Conservation (phyloP, 139 green algal genomes). For the Chloropicon primus region DNA sequence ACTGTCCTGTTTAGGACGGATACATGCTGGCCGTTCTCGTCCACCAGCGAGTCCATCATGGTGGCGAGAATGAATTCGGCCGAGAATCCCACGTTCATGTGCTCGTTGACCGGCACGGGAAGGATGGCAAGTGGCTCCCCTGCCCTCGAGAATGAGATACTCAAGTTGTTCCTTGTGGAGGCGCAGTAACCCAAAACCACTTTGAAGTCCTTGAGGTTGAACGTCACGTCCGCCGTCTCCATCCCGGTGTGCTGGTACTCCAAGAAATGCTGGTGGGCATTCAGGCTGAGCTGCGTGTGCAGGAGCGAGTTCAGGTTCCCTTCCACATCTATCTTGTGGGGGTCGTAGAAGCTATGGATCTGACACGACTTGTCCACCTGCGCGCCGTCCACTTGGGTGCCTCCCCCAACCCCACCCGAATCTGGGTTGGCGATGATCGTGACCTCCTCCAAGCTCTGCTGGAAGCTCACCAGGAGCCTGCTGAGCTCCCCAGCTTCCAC, state of each 20-base stretch:
- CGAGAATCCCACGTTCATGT: not conserved
- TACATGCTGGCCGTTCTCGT: not conserved
- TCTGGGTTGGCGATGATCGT: conserved; percentile 43
- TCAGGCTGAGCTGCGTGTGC: conserved; percentile 39
- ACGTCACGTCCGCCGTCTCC: conserved; percentile 36
- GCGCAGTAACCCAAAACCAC: not conserved
- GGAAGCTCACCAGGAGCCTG: conserved; percentile 53
- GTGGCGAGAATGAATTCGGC: not conserved
- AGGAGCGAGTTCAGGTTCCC: conserved; percentile 28
- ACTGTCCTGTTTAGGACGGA: not conserved
- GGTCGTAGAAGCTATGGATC: conserved; percentile 50
- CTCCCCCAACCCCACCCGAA: too few species aligned
- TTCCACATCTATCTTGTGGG: conserved; percentile 33
- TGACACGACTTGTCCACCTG: conserved; percentile 18
- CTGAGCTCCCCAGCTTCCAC: conserved; percentile 40
- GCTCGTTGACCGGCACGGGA: not conserved
- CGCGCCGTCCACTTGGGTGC: not conserved
- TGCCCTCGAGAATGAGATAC: not conserved
- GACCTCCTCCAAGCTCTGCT: conserved; percentile 48
- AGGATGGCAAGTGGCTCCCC: not conserved
- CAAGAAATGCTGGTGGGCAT: conserved; percentile 42
- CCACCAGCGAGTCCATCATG: not conserved
- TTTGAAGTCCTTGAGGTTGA: conserved; percentile 59
- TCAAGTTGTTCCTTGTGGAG: not conserved
- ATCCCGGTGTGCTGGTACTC: conserved; percentile 16